Evolutionary conservation across 805 yeast genomes (phyloP), one percentile per base, ranked within the genome.

Genomic region (Dipodascopsis tothii): DNA sequence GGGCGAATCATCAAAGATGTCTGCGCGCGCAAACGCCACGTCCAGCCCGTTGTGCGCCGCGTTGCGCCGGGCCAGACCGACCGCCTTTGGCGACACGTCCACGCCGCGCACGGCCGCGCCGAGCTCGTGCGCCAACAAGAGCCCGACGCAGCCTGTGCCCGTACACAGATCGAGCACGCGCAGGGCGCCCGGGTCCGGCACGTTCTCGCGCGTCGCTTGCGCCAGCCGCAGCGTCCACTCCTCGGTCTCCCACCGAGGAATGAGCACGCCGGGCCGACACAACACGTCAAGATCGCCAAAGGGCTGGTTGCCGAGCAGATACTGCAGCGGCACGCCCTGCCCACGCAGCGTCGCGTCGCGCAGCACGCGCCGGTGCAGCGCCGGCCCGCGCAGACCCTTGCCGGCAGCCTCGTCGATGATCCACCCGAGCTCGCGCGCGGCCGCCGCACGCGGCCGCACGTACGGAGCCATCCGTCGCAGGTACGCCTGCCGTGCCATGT

Each of bases 221-320:
- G 51, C 43, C 20, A 41, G 11, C 16, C 33, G 28, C 5, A 65
- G 28, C 6, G 74, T 67, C 96, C 96, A 90, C 57, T 86, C 95
- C 60, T 90, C 97, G 0, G 98, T 90, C 59, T 90, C 98, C 82
- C 90, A 80, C 39, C 98, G 65, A 0, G 98, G 97, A 21, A 90
- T 88, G 47, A 90, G 65, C 1, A 86, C 96, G 0, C 78, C 78
- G 1, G 66, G 67, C 22, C 62, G 56, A 56, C 95, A 84, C 21
- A 56, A 44, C 3, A 90, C 71, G 9, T 74, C 75, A 39, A 90
- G 58, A 1, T 60, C 47, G 0, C 92, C 94, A 67, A 90, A 90
- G 1, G 97, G 97, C 63, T 88, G 96, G 0, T 77, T 64, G 0
- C 92, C 87, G 6, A 90, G 65, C 7, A 90, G 75, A 60, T 90